Conservation (phyloP, 2,329 filamentous ascomycete species). For the Bipolaris zeicola region DNA sequence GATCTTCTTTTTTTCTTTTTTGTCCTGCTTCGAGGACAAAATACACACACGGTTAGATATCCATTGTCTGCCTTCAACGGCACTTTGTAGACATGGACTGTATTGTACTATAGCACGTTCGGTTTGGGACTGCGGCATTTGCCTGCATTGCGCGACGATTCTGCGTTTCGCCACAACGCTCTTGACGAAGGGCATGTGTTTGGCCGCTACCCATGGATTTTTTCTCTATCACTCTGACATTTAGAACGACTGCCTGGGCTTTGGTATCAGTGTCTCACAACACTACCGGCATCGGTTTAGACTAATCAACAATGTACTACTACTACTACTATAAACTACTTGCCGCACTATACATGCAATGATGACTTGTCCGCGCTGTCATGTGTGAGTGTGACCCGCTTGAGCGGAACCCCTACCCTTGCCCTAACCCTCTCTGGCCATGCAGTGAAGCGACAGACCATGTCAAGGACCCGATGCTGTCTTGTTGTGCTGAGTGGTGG, state of each 20-base stretch:
- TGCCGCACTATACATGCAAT: slow-evolving; percentile 5
- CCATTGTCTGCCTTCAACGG: slow-evolving; percentile 44
- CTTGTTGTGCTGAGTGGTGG: slow-evolving; percentile 17
- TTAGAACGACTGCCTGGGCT: slow-evolving; percentile 43
- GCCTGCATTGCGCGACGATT: slow-evolving; percentile 39
- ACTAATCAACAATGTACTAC: slow-evolving; percentile 46
- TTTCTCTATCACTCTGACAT: slow-evolving; percentile 13
- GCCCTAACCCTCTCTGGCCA: background rate
- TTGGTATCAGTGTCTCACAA: slow-evolving; percentile 39
- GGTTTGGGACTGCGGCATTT: slow-evolving; percentile 32
- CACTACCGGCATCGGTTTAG: slow-evolving; percentile 39
- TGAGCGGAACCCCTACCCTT: slow-evolving; percentile 1
- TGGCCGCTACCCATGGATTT: slow-evolving; percentile 28
- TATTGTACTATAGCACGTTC: slow-evolving; percentile 44
- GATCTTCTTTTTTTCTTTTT: slow-evolving; percentile 33
- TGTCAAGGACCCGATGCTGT: background rate
- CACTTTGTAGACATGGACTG: slow-evolving; percentile 34
- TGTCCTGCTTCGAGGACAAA: slow-evolving; percentile 34
- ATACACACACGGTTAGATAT: slow-evolving; percentile 42
- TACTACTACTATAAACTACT: slow-evolving; percentile 3
- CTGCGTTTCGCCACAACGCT: slow-evolving; percentile 41
- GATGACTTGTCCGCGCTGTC: slow-evolving; percentile 10
- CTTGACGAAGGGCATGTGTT: slow-evolving; percentile 33
- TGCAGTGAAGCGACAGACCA: slow-evolving; percentile 12
- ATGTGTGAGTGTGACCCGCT: slow-evolving; percentile 14